Conservation (phyloP, 2,329 filamentous ascomycete species). For the Knoxdaviesia capensis region DNA sequence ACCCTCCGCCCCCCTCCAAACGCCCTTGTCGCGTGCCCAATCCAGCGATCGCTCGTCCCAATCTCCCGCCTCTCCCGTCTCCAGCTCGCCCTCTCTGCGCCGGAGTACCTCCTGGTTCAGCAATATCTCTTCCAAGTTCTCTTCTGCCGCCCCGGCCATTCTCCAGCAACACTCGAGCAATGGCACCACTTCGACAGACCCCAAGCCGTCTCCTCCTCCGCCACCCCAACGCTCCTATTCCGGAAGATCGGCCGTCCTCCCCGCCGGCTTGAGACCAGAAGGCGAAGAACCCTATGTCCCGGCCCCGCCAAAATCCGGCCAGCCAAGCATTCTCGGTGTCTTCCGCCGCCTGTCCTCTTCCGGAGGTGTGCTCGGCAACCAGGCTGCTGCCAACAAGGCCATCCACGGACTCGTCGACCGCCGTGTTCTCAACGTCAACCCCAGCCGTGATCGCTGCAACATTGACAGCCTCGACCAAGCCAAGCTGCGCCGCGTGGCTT, state of each 20-base stretch:
- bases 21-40: constrained; percentile 1
- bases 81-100: constrained; percentile 14
- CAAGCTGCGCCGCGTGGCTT: constrained; percentile 74
- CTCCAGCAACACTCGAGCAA: constrained; percentile 2
- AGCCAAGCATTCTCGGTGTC: constrained; percentile 60
- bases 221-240: constrained; percentile 11
- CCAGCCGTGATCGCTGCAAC: constrained; percentile 55
- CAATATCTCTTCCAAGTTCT: constrained; percentile 84
- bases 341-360: constrained; percentile 66
- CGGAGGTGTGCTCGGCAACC: constrained; percentile 23
- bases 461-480: constrained; percentile 61
- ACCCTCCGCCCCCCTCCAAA: not conserved
- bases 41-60: constrained; percentile 5
- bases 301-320: constrained; percentile 47
- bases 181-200: constrained; percentile 7
- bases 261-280: constrained; percentile 31
- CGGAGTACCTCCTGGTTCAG: constrained; percentile 79
- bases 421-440: constrained; percentile 68
- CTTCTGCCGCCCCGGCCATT: constrained; percentile 23
- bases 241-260: constrained; percentile 38
- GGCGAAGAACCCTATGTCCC: constrained; percentile 51
- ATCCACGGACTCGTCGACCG: constrained; percentile 57
- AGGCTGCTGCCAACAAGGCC: constrained; percentile 16
- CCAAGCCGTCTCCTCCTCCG: constrained; percentile 9
- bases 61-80: constrained; percentile 5